These are phyloP conservation scores for Puccinia brachypodii DNA, from an alignment of 1,284 basidiomycete species.

Conservation along the genomic window DNA sequence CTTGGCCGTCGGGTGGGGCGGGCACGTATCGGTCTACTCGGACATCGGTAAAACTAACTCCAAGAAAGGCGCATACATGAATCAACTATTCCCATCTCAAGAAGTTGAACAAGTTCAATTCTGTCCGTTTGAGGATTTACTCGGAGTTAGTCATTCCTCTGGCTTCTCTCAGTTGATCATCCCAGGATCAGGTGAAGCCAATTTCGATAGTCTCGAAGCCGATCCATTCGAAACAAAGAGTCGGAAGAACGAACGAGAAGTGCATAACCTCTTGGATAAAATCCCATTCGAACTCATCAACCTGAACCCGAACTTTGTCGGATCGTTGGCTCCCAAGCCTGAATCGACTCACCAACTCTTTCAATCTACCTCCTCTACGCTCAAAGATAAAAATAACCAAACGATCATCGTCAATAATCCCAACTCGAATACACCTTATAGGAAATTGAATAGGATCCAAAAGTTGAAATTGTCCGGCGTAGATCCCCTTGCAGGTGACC, in stretches of 20 bases:
- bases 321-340: slow-evolving; percentile 21
- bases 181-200: slow-evolving; percentile 88
- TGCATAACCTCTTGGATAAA: slow-evolving; percentile 88
- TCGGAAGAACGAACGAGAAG: slow-evolving; percentile 82
- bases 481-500: slow-evolving; percentile 66
- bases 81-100: slow-evolving; percentile 71
- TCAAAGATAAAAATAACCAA: not conserved
- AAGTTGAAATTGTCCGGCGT: slow-evolving; percentile 60
- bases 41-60: slow-evolving; percentile 55
- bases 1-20: slow-evolving; percentile 77
- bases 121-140: slow-evolving; percentile 87
- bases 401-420: slow-evolving; percentile 17
- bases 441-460: slow-evolving; percentile 71
- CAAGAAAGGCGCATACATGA: slow-evolving; percentile 71
- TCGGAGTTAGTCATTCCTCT: slow-evolving; percentile 69
- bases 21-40: slow-evolving; percentile 70
- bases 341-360: slow-evolving; percentile 10
- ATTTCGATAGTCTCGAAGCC: slow-evolving; percentile 88
- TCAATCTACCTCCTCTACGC: slow-evolving; percentile 2
- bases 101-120: slow-evolving; percentile 66
- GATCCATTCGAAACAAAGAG: slow-evolving; percentile 90
- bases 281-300: slow-evolving; percentile 92
- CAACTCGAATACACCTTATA: slow-evolving; percentile 64
- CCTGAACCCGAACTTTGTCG: slow-evolving; percentile 73
- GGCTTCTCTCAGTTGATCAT: slow-evolving; percentile 84